Evolutionary conservation across 2,329 filamentous ascomycete species (phyloP).

Genomic region (Amauroascus verrucosus): DNA sequence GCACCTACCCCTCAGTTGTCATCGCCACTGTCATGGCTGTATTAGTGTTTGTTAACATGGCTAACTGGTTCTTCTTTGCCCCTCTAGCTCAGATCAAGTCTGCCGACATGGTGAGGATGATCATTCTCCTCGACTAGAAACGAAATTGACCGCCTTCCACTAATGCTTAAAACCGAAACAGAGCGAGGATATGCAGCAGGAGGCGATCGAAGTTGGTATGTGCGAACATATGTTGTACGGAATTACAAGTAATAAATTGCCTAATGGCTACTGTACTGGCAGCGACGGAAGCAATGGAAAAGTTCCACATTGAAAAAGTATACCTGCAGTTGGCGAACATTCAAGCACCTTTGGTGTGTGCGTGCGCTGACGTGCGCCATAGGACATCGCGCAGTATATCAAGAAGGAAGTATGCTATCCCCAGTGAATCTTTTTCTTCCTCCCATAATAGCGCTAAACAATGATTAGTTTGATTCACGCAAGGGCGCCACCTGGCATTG

Average conservation of each 20-base stretch:
- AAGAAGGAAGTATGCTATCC: slow-evolving; percentile 65
- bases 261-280: slow-evolving; percentile 23
- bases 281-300: slow-evolving; percentile 63
- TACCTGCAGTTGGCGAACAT: neutral
- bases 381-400: slow-evolving; percentile 94
- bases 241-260: too few species aligned
- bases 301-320: slow-evolving; percentile 63
- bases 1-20: neutral
- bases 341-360: neutral
- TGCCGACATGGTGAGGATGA: slow-evolving; percentile 75
- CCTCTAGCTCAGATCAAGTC: slow-evolving; percentile 85
- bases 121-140: neutral
- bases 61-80: slow-evolving; percentile 5
- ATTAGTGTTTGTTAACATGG: neutral
- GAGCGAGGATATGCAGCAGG: slow-evolving; percentile 95
- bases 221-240: slow-evolving; percentile 28
- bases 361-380: slow-evolving; percentile 6
- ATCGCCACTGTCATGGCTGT: neutral
- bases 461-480: slow-evolving; percentile 74
- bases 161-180: slow-evolving; percentile 34
- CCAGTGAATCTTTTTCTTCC: slow-evolving; percentile 1
- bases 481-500: slow-evolving; percentile 99
- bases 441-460: slow-evolving; percentile 12
- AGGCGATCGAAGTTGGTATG: slow-evolving; percentile 87
- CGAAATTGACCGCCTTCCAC: slow-evolving; percentile 13